Conservation (phyloP, 2,329 filamentous ascomycete genomes). For the Ophiostoma ips region DNA sequence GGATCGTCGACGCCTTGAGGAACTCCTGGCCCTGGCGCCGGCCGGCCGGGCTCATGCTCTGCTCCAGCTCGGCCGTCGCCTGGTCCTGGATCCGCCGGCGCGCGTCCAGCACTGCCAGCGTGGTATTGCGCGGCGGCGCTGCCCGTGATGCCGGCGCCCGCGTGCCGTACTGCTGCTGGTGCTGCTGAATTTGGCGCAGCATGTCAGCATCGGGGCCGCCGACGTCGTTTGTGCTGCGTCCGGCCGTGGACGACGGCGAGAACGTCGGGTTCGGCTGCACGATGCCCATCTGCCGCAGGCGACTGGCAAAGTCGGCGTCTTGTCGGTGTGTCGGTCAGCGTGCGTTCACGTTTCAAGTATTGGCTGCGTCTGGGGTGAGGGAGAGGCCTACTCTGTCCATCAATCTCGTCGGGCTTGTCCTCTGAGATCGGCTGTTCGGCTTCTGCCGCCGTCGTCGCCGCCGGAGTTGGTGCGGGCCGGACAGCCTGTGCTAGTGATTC, state of each 20-base stretch:
- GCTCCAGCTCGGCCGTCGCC: slow-evolving; percentile 27
- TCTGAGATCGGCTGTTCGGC: slow-evolving; percentile 13
- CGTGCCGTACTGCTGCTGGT: slow-evolving; percentile 4
- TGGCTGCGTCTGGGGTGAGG: no score
- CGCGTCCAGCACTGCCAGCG: slow-evolving; percentile 35
- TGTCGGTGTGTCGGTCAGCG: slow-evolving; percentile 4
- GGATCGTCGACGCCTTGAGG: slow-evolving; percentile 32
- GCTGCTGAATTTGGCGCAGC: slow-evolving; percentile 8
- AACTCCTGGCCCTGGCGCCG: slow-evolving; percentile 26
- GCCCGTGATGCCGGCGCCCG: slow-evolving; percentile 9
- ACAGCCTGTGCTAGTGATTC: slow-evolving; percentile 4
- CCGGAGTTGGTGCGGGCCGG: neutral
- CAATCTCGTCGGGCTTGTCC: neutral
- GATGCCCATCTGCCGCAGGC: slow-evolving; percentile 40
- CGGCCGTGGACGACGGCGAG: slow-evolving; percentile 36
- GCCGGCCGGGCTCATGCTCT: neutral
- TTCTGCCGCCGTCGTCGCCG: neutral
- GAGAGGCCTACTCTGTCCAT: neutral
- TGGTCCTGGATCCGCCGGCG: slow-evolving; percentile 29
- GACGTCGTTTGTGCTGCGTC: neutral
- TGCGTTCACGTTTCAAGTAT: no score
- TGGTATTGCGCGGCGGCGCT: slow-evolving; percentile 26
- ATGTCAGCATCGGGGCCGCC: slow-evolving; percentile 11
- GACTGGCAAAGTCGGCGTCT: slow-evolving; percentile 32
- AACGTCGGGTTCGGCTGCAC: slow-evolving; percentile 39